Conservation (phyloP, 306 rosid genomes). For the Citrullus colocynthis region DNA sequence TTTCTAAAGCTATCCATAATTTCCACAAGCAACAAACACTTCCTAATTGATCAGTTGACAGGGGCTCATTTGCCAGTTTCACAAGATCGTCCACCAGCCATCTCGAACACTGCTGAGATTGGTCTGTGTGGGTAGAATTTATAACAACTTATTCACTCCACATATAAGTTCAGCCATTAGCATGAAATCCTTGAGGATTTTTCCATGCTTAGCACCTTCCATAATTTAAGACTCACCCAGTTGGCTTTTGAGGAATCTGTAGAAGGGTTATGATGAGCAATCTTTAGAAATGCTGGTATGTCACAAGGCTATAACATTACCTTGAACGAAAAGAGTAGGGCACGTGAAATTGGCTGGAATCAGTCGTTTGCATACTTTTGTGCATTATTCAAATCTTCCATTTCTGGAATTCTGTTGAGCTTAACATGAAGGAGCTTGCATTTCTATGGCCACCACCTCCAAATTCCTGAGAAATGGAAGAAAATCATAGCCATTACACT, state of each 20-base stretch:
- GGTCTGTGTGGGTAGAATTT: not conserved
- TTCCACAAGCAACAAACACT: not conserved
- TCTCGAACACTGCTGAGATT: not conserved
- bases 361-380: conserved; percentile 7
- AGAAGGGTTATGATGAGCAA: not conserved
- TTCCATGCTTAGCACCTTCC: not conserved
- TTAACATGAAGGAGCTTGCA: conserved; percentile 72
- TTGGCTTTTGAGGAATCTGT: not conserved
- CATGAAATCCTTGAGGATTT: not conserved
- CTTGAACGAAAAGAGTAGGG: not conserved
- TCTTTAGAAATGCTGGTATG: not conserved
- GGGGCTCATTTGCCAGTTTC: not conserved
- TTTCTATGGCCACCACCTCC: conserved; percentile 84
- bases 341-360: not conserved
- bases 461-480: conserved; percentile 33
- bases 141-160: not conserved
- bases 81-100: not conserved
- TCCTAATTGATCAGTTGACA: not conserved
- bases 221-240: not conserved
- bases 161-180: not conserved
- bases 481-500: not conserved
- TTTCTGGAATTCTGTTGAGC: conserved; percentile 34
- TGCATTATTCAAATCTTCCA: conserved; percentile 42
- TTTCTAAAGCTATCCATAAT: not conserved
- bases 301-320: not conserved